These are phyloP conservation scores for Phytophthora sp. DNA, from an alignment of 352 stramenopile genomes.

Conservation along the genomic window DNA sequence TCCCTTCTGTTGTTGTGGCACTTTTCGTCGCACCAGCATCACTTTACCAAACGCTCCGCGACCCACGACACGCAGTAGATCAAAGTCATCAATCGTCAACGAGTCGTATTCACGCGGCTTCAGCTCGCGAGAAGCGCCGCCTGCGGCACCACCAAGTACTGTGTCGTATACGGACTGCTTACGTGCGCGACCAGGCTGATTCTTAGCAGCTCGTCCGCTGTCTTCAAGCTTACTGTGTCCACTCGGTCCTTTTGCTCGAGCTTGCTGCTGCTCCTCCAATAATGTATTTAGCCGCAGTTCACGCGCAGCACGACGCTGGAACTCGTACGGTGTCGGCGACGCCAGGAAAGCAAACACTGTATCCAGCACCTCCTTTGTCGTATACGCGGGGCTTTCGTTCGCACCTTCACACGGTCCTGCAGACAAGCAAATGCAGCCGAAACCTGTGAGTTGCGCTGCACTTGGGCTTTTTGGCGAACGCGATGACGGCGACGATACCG, in stretches of 20 bases:
- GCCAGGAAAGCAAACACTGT: constrained; percentile 86
- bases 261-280: constrained; percentile 42
- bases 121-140: constrained; percentile 28
- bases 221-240: constrained; percentile 3
- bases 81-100: constrained; percentile 94
- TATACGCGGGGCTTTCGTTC: constrained; percentile 69
- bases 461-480: constrained; percentile 41
- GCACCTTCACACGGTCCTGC: constrained; percentile 62
- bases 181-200: constrained; percentile 13
- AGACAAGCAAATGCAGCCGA: constrained; percentile 83
- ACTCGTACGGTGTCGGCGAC: constrained; percentile 79
- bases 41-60: constrained; percentile 97
- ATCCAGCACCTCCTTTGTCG: constrained; percentile 71
- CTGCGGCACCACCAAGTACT: constrained; percentile 27
- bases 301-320: constrained; percentile 60
- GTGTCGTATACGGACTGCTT: constrained; percentile 37
- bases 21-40: constrained; percentile 83
- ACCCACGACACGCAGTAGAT: constrained; percentile 97
- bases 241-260: constrained; percentile 3
- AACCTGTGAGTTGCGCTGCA: constrained; percentile 43
- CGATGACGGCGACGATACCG: constrained; percentile 31
- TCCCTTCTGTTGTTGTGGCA: constrained; percentile 39
- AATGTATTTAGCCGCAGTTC: constrained; percentile 60
- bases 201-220: constrained; percentile 12
- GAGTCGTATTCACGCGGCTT: constrained; percentile 56